phyloP scores from a whole-genome alignment of 2,329 filamentous ascomycete genomes.

The Alternaria metachromatica region DNA sequence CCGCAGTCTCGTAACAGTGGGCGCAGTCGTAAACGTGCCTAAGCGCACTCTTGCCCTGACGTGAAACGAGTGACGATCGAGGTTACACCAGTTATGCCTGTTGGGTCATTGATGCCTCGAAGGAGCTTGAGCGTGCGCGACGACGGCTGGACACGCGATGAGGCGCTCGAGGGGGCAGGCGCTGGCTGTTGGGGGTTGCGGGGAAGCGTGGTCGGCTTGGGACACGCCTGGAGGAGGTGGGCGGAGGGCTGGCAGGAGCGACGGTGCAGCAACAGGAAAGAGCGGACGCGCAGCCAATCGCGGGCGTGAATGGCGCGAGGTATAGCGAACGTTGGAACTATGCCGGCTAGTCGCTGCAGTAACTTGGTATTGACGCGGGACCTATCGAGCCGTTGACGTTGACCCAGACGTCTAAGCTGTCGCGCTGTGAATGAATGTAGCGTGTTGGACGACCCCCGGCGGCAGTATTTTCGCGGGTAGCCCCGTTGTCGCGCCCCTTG shows the following conservation, averaged over 20 bases:
- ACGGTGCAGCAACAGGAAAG: constrained; percentile 2
- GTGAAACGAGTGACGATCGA: constrained; percentile 42
- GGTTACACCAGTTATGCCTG: constrained; percentile 34
- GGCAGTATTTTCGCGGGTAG: not conserved
- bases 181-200: constrained; percentile 19
- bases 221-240: constrained; percentile 3
- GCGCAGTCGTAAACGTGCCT: constrained; percentile 30
- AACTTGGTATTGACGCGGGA: constrained; percentile 12
- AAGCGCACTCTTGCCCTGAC: constrained; percentile 26
- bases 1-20: constrained; percentile 5
- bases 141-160: constrained; percentile 9
- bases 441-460: not conserved
- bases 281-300: constrained; percentile 23
- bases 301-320: constrained; percentile 2
- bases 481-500: constrained; percentile 2
- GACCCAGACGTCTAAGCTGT: not conserved
- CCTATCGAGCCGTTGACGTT: constrained; percentile 9
- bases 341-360: constrained; percentile 12
- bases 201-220: constrained; percentile 16
- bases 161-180: constrained; percentile 18
- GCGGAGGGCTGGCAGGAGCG: constrained; percentile 15
- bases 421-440: not conserved
- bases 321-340: constrained; percentile 17
- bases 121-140: constrained; percentile 8
- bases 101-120: constrained; percentile 34